phyloP scores from a whole-genome alignment of 75 land plant species.

The Sequoiadendron giganteum region DNA sequence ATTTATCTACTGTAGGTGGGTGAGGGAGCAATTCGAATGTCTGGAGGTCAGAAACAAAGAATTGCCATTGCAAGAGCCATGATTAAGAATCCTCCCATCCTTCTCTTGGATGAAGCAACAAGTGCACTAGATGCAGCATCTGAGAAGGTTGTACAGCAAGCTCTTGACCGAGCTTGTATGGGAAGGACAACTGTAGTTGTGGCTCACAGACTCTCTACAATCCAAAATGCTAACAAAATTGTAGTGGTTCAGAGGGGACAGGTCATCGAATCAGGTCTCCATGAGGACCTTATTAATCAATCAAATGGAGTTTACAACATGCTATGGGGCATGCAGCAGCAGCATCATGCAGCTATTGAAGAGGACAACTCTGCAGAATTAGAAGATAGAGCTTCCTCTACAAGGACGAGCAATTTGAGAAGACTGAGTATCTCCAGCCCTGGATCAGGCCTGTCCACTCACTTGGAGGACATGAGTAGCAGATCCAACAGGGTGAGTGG shows the following conservation, averaged over 20 bases:
- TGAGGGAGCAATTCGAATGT: conserved; percentile 12
- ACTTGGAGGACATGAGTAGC: neutral
- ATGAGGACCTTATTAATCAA: conserved; percentile 19
- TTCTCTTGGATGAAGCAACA: conserved; percentile 22
- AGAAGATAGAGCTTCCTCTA: neutral
- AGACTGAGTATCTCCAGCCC: neutral
- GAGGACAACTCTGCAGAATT: conserved; percentile 11
- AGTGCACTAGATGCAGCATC: conserved; percentile 16
- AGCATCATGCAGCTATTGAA: conserved; percentile 14
- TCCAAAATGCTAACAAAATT: conserved; percentile 27
- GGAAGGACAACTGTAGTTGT: conserved; percentile 69
- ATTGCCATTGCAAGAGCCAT: conserved; percentile 20
- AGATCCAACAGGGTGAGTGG: neutral
- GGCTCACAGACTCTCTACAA: conserved; percentile 42
- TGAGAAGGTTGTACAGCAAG: conserved; percentile 28
- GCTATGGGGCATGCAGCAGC: conserved; percentile 23
- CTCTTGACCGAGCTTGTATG: conserved; percentile 64
- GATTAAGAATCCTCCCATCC: conserved; percentile 11
- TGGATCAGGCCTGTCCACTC: neutral
- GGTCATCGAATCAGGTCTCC: conserved; percentile 35
- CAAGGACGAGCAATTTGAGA: neutral
- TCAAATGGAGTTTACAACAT: conserved; percentile 5
- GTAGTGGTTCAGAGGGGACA: conserved; percentile 36
- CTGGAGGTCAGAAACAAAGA: conserved; percentile 20
- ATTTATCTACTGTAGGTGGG: neutral